Evolutionary conservation across 2,329 filamentous ascomycete genomes (phyloP).

Genomic region (Trichoderma cornu-damae): DNA sequence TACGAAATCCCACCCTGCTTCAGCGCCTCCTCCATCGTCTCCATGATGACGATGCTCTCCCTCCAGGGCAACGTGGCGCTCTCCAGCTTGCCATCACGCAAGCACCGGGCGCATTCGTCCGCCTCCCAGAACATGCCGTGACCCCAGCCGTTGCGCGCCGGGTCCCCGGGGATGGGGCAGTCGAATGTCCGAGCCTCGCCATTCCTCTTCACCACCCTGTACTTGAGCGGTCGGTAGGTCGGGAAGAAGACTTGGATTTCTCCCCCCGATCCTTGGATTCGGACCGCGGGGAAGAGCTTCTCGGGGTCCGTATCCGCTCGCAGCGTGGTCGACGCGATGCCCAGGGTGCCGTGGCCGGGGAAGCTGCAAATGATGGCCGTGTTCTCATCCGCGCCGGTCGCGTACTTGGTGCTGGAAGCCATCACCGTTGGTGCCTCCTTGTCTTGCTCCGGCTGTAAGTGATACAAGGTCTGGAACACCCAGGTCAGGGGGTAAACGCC

Average conservation of each 20-base stretch:
- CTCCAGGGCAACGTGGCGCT: conserved; percentile 64
- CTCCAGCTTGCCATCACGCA: conserved; percentile 73
- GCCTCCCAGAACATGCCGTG: conserved; percentile 90
- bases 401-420: conserved; percentile 66
- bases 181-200: conserved; percentile 47
- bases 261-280: conserved; percentile 73
- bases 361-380: conserved; percentile 76
- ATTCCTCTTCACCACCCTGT: conserved; percentile 55
- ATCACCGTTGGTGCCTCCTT: conserved; percentile 65
- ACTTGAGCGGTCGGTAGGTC: conserved; percentile 63
- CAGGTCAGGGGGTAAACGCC: conserved; percentile 87
- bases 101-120: conserved; percentile 68
- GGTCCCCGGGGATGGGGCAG: conserved; percentile 49
- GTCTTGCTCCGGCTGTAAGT: conserved; percentile 62
- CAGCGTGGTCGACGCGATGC: conserved; percentile 63
- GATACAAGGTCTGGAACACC: conserved; percentile 86
- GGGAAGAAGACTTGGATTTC: conserved; percentile 76
- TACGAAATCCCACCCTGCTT: conserved; percentile 50
- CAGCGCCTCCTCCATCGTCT: conserved; percentile 56
- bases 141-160: conserved; percentile 48
- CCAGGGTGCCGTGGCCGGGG: conserved; percentile 62
- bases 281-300: conserved; percentile 60
- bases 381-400: conserved; percentile 69
- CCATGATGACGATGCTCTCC: conserved; percentile 83
- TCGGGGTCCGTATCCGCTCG: conserved; percentile 59